These are phyloP conservation scores for Globisporangium spinosum DNA, from an alignment of 352 stramenopile species.

Conservation along the genomic window DNA sequence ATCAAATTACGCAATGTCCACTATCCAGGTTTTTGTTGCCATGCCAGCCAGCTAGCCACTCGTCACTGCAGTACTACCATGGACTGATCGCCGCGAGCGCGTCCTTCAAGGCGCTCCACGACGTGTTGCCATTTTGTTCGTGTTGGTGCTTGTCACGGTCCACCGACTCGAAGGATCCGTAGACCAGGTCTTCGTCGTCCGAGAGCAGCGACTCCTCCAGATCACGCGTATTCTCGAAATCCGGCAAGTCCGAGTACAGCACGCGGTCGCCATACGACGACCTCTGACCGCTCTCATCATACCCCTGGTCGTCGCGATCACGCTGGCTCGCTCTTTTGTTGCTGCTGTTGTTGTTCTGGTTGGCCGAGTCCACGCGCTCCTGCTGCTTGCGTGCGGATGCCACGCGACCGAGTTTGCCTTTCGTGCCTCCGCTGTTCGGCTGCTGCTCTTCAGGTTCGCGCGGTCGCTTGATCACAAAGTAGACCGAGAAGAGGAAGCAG, in stretches of 20 bases:
- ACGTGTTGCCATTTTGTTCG: slow-evolving; percentile 19
- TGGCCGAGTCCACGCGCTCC: neutral
- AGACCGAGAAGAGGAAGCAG: slow-evolving; percentile 85
- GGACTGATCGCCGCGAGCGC: slow-evolving; percentile 65
- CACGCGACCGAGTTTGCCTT: slow-evolving; percentile 7
- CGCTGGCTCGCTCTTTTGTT: neutral
- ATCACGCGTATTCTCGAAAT: slow-evolving; percentile 31
- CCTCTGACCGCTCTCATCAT: slow-evolving; percentile 1
- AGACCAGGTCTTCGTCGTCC: slow-evolving; percentile 58
- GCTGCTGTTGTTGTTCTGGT: neutral
- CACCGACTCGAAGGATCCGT: slow-evolving; percentile 55
- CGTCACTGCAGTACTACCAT: slow-evolving; percentile 34
- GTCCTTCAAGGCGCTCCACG: slow-evolving; percentile 53
- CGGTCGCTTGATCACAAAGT: slow-evolving; percentile 84
- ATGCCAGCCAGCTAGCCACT: neutral
- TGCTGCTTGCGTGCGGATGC: slow-evolving; percentile 14
- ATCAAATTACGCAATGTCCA: neutral
- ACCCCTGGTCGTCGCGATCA: neutral
- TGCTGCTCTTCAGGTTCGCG: slow-evolving; percentile 25
- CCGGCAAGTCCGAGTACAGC: slow-evolving; percentile 16
- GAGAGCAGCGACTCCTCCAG: slow-evolving; percentile 68
- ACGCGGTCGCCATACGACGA: slow-evolving; percentile 15
- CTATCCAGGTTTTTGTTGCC: neutral
- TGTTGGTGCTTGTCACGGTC: slow-evolving; percentile 13
- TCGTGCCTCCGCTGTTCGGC: neutral